phyloP scores from a whole-genome alignment of 2,329 filamentous ascomycete genomes.

The Aureobasidium sp. region DNA sequence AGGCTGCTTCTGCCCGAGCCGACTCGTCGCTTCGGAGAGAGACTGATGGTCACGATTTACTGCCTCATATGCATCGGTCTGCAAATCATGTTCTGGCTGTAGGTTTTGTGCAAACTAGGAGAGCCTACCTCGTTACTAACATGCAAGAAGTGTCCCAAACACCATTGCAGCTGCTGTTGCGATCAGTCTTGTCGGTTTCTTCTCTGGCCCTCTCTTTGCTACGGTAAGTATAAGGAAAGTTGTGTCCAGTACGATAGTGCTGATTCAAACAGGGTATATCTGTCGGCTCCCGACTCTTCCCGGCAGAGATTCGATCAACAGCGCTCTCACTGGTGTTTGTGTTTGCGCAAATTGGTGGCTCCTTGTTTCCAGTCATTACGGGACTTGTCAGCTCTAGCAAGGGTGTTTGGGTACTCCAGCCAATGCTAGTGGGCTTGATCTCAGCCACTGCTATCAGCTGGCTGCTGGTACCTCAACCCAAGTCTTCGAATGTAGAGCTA shows the following conservation, averaged over 20 bases:
- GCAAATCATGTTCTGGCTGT: constrained; percentile 55
- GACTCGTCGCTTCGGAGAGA: constrained; percentile 53
- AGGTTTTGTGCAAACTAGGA: not conserved
- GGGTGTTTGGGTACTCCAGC: constrained; percentile 46
- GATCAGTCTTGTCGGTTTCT: constrained; percentile 50
- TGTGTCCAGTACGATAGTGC: not conserved
- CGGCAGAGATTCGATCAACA: constrained; percentile 40
- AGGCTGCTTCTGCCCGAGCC: constrained; percentile 53
- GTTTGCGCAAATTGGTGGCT: constrained; percentile 21
- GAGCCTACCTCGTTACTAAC: not conserved
- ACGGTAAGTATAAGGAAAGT: constrained; percentile 34
- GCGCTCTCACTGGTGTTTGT: constrained; percentile 34
- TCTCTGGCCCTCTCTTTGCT: constrained; percentile 53
- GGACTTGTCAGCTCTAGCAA: constrained; percentile 24
- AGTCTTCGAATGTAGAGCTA: not conserved
- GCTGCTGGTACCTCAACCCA: not conserved
- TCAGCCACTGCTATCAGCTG: constrained; percentile 28
- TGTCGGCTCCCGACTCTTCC: constrained; percentile 47
- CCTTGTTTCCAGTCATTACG: constrained; percentile 21
- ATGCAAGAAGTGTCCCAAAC: constrained; percentile 32
- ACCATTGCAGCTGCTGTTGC: constrained; percentile 47
- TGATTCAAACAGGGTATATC: constrained; percentile 43
- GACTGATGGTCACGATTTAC: constrained; percentile 41
- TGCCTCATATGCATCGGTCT: constrained; percentile 45
- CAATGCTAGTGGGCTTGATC: constrained; percentile 45